Evolutionary conservation across 2,329 filamentous ascomycete genomes (phyloP).

Genomic region (Alternaria sp.): DNA sequence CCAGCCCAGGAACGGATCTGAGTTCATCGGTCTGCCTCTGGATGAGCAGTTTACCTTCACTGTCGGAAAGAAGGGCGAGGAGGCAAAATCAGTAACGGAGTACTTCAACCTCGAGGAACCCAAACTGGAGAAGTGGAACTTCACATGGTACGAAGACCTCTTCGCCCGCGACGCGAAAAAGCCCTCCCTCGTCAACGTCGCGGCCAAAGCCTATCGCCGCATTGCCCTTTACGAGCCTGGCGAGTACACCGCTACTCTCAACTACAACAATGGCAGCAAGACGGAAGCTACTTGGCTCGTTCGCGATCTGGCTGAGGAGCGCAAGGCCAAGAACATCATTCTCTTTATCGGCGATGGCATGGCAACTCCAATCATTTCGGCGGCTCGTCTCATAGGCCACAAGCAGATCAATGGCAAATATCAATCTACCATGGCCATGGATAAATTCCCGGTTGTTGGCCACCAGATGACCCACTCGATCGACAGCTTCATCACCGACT

Average conservation of each 20-base stretch:
- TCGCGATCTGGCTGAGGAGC: slow-evolving; percentile 71
- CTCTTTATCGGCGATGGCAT: slow-evolving; percentile 79
- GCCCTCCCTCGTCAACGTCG: slow-evolving; percentile 79
- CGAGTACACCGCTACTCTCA: slow-evolving; percentile 77
- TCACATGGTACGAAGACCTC: slow-evolving; percentile 83
- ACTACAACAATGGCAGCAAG: slow-evolving; percentile 75
- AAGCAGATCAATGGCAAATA: slow-evolving; percentile 86
- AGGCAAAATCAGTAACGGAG: slow-evolving; percentile 65
- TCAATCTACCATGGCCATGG: slow-evolving; percentile 76
- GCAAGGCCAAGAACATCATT: slow-evolving; percentile 84
- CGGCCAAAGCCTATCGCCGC: slow-evolving; percentile 78
- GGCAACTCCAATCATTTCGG: slow-evolving; percentile 80
- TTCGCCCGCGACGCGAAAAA: slow-evolving; percentile 76
- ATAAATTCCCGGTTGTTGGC: slow-evolving; percentile 84
- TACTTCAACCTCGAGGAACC: slow-evolving; percentile 78
- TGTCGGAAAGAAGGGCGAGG: slow-evolving; percentile 69
- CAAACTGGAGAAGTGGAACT: slow-evolving; percentile 79
- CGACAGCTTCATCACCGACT: slow-evolving; percentile 85
- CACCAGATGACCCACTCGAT: slow-evolving; percentile 91
- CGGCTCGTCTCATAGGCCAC: slow-evolving; percentile 81
- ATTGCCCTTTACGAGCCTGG: slow-evolving; percentile 81
- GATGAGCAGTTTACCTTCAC: slow-evolving; percentile 80
- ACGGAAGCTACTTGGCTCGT: slow-evolving; percentile 82
- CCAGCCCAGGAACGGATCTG: slow-evolving; percentile 80
- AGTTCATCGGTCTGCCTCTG: slow-evolving; percentile 74